Base-by-base conservation (phyloP, 768 basidiomycete genomes). In the Coprinellus aureogranulatus region DNA sequence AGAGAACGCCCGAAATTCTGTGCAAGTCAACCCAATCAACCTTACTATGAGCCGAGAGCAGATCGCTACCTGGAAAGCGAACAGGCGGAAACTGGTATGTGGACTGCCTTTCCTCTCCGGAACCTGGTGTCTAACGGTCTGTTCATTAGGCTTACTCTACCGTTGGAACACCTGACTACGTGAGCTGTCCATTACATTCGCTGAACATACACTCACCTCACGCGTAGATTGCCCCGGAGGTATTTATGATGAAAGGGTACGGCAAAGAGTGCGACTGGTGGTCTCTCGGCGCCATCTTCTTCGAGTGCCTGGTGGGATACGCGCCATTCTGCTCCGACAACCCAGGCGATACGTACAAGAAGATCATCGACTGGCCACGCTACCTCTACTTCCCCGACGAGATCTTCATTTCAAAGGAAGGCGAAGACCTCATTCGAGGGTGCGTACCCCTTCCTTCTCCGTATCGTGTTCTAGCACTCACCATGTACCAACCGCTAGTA, bases 211-310 rank as follows among this genome's bases (percentile, higher is more conserved):
- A 18, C 10, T 53, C 28, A 11, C 40, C 18, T 10, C 93, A 94
- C 20, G 93, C 95, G 73, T 98, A 99, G 69, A 86, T 99, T 37
- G 96, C 97, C 2, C 97, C 97, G 20, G 97, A 99, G 74, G 97
- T 99, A 57, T 97, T 99, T 57, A 89, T 96, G 67, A 94, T 92
- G 5, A 94, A 96, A 61, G 97, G 97, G 11, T 97, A 99, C 72
- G 94, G 94, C 11, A 96, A 97, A 71, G 94, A 95, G 9, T 95
- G 94, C 5, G 96, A 99, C 69, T 99, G 94, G 94, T 99, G 97
- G 97, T 96, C 97, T 9, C 89, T 94, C 65, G 97, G 97, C 20
- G 91, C 98, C 46, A 79, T 99, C 34, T 93, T 92, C 70, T 99
- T 96, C 70, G 97, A 99, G 71, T 98, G 98, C 94, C 84, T 99